A percentile compares a stretch with the other conserved stretches of the same genome.
These are phyloP conservation scores for Ustilago cynodontis DNA, from an alignment of 1,284 basidiomycete genomes.

Conservation along the genomic window DNA sequence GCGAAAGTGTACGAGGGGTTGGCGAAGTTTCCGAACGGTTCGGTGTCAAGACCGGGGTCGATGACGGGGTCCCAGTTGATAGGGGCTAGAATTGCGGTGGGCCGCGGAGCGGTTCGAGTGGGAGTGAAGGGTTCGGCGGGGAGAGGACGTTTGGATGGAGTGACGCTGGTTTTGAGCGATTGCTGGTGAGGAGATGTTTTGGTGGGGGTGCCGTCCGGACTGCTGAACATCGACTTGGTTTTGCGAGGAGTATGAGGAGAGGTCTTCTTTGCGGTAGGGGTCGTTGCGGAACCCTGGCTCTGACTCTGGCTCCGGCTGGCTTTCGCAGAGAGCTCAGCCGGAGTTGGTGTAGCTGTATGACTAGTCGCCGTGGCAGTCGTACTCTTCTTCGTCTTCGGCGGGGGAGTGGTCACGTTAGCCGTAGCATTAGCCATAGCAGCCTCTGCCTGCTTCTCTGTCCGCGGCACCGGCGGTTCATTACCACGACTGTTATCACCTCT, in stretches of 20 bases:
- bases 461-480: background rate
- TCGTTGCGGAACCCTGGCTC: background rate
- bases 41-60: background rate
- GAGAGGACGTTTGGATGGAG: background rate
- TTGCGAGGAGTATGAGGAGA: constrained; percentile 1
- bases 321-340: background rate
- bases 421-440: background rate
- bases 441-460: background rate
- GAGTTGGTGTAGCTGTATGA: background rate
- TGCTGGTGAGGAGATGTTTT: background rate
- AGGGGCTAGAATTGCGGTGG: background rate
- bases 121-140: background rate
- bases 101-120: background rate
- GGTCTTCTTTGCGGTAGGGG: background rate
- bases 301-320: background rate
- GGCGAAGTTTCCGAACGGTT: background rate
- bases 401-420: background rate
- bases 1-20: background rate
- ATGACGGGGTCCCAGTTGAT: background rate
- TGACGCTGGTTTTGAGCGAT: background rate
- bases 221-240: background rate
- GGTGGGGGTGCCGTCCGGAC: background rate
- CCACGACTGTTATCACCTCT: background rate
- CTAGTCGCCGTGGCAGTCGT: background rate
- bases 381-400: background rate